These are phyloP conservation scores for Rhodotorula sp. DNA, from an alignment of 1,284 basidiomycete genomes.

Conservation along the genomic window DNA sequence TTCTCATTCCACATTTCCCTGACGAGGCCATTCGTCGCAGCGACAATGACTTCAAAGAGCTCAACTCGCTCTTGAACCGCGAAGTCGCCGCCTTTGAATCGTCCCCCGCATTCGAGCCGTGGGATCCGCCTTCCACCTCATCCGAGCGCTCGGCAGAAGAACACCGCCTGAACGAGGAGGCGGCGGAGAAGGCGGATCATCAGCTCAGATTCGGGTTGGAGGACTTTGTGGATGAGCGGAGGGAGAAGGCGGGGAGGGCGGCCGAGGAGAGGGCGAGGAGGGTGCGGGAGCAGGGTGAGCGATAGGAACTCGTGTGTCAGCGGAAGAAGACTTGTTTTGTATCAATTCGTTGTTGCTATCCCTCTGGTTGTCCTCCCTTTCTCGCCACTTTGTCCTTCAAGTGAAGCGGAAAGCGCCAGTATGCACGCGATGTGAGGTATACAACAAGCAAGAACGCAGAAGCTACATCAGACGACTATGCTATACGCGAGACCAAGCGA, in stretches of 20 bases:
- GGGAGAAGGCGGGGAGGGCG: slow-evolving; percentile 22
- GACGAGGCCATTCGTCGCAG: not conserved
- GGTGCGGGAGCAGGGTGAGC: not conserved
- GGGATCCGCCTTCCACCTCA: slow-evolving; percentile 6
- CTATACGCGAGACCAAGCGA: too few relatives aligned
- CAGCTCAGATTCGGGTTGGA: slow-evolving; percentile 18
- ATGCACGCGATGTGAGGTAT: too few relatives aligned
- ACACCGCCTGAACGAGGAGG: slow-evolving; percentile 16
- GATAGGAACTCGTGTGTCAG: not conserved
- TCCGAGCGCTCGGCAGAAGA: not conserved
- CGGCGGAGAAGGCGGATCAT: slow-evolving; percentile 21
- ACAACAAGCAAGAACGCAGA: not conserved
- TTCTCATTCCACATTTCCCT: not conserved
- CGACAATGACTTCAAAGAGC: slow-evolving; percentile 62
- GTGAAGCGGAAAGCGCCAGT: too few relatives aligned
- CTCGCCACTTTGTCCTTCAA: too few relatives aligned
- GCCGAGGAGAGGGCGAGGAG: slow-evolving; percentile 26
- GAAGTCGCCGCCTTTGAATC: slow-evolving; percentile 68
- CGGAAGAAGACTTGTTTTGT: not conserved
- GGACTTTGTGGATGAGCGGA: slow-evolving; percentile 24
- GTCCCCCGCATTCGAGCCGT: slow-evolving; percentile 33
- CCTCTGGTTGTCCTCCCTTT: too few relatives aligned
- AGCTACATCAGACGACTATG: not conserved
- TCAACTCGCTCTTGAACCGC: slow-evolving; percentile 70
- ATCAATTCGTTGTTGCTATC: not conserved